A percentile compares a stretch with the other conserved stretches of the same genome.
Evolutionary conservation across 345 rosid genomes (phyloP).

Genomic region (Turnera subulata): DNA sequence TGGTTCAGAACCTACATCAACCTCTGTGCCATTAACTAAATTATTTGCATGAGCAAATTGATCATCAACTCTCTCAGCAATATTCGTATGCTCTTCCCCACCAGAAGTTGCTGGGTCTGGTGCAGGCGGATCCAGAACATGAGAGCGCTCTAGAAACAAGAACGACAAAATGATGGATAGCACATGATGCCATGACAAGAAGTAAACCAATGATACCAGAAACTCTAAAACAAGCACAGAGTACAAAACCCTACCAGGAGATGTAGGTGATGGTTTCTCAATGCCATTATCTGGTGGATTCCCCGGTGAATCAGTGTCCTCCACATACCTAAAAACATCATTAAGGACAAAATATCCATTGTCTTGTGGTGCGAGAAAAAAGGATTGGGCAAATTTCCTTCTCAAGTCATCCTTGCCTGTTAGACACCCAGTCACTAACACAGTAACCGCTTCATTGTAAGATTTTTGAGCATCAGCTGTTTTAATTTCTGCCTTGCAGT

Average conservation of each 20-base stretch:
- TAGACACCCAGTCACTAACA: constrained; percentile 65
- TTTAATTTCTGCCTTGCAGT: constrained; percentile 47
- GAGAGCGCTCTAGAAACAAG: constrained; percentile 11
- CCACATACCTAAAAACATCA: constrained; percentile 62
- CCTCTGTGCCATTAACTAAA: constrained; percentile 11
- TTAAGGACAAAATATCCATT: constrained; percentile 64
- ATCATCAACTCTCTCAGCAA: constrained; percentile 8
- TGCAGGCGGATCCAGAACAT: constrained; percentile 9
- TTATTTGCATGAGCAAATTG: constrained; percentile 7
- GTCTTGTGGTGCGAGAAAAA: constrained; percentile 68
- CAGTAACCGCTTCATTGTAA: constrained; percentile 42
- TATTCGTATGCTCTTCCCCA: constrained; percentile 10
- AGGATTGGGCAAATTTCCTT: constrained; percentile 53
- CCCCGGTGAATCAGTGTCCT: constrained; percentile 26
- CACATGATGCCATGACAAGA: neutral
- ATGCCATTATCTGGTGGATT: constrained; percentile 13
- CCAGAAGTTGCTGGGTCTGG: constrained; percentile 6
- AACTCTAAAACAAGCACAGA: neutral
- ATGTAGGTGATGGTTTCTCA: constrained; percentile 23
- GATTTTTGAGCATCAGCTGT: constrained; percentile 63
- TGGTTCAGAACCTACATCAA: constrained; percentile 14
- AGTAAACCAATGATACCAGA: neutral
- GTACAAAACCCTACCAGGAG: constrained; percentile 25
- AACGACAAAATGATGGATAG: neutral
- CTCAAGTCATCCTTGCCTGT: constrained; percentile 39